A percentile compares a stretch with the other conserved stretches of the same genome.
phyloP scores from a whole-genome alignment of 176 grass and related monocot genomes.

The Dendrocalamus sinicus region DNA sequence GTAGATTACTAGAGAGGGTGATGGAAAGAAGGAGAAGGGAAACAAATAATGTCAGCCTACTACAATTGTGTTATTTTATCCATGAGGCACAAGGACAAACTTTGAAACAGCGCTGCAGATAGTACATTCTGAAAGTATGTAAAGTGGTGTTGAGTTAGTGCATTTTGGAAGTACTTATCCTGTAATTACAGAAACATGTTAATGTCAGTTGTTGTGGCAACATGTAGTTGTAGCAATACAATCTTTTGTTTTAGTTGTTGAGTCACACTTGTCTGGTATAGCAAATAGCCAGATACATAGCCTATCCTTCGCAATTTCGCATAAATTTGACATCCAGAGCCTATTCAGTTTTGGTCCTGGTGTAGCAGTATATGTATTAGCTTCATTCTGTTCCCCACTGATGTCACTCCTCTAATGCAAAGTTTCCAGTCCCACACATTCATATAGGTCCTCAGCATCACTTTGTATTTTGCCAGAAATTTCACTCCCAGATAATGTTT shows the following conservation, averaged over 20 bases:
- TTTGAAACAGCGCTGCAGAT: background rate
- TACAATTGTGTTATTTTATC: background rate
- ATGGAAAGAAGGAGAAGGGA: background rate
- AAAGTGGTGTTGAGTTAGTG: background rate
- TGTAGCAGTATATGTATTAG: background rate
- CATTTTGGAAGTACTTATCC: background rate
- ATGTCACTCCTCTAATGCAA: background rate
- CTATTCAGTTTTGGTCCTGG: background rate
- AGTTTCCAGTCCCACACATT: slow-evolving; percentile 4
- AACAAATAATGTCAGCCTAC: background rate
- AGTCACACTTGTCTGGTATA: slow-evolving; percentile 8
- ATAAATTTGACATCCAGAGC: background rate
- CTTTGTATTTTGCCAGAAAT: slow-evolving; percentile 27
- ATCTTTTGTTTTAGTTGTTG: slow-evolving; percentile 2
- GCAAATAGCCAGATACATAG: background rate
- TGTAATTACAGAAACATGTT: background rate
- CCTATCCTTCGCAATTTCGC: slow-evolving; percentile 4
- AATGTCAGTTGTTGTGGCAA: background rate
- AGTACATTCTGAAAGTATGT: background rate
- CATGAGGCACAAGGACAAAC: background rate
- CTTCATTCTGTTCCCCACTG: background rate
- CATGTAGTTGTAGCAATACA: slow-evolving; percentile 7
- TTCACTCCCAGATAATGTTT: slow-evolving; percentile 30
- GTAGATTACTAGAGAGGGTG: background rate
- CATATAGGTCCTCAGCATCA: background rate